A percentile compares a stretch with the other conserved stretches of the same genome.
phyloP scores from a whole-genome alignment of 192 early-diverging fungal species.

The Backusella tarrabulga region DNA sequence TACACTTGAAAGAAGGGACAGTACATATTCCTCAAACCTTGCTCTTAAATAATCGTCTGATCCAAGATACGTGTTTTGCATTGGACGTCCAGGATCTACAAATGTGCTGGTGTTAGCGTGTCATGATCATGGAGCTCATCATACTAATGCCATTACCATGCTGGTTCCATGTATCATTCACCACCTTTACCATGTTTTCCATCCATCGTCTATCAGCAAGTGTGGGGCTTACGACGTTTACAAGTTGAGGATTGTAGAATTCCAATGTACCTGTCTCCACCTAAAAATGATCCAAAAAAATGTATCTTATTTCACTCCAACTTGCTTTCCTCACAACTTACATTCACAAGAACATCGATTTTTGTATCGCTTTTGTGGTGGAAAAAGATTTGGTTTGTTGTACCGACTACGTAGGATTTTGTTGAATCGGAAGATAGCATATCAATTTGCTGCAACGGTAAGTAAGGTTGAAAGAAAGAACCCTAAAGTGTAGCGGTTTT shows the following conservation, averaged over 20 bases:
- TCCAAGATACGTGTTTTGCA: constrained; percentile 68
- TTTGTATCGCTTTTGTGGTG: constrained; percentile 64
- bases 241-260: constrained; percentile 60
- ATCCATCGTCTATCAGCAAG: constrained; percentile 76
- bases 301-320: background rate
- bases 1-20: constrained; percentile 63
- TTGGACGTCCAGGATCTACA: constrained; percentile 31
- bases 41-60: constrained; percentile 77
- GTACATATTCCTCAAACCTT: constrained; percentile 73
- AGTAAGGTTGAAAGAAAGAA: constrained; percentile 79
- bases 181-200: constrained; percentile 71
- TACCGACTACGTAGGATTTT: constrained; percentile 71
- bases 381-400: constrained; percentile 77
- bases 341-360: constrained; percentile 76
- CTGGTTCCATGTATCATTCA: constrained; percentile 52
- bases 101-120: background rate
- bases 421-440: constrained; percentile 65
- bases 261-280: constrained; percentile 74
- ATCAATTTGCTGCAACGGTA: constrained; percentile 83
- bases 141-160: constrained; percentile 40
- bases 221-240: constrained; percentile 53
- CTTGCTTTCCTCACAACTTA: constrained; percentile 27
- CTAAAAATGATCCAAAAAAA: constrained; percentile 26
- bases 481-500: constrained; percentile 31
- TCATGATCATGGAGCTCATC: background rate